Conservation (phyloP, 352 stramenopile genomes). For the Sclerospora graminicola region DNA sequence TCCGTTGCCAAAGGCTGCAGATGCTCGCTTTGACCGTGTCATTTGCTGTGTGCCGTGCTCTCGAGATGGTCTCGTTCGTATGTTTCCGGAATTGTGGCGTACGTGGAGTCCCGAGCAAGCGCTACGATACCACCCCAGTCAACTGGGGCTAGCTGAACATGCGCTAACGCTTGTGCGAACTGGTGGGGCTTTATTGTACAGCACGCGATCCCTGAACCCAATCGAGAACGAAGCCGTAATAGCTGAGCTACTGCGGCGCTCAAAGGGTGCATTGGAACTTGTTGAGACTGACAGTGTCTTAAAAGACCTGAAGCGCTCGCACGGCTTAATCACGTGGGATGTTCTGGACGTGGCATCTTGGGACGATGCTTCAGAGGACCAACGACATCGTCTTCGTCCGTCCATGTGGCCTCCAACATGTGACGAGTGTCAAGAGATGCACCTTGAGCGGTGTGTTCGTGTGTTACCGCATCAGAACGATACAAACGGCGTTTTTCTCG, state of each 20-base stretch:
- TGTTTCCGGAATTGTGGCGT: conserved; percentile 72
- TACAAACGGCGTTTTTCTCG: conserved; percentile 97
- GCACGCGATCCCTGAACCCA: conserved; percentile 70
- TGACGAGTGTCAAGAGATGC: conserved; percentile 37
- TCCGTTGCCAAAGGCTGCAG: conserved; percentile 23
- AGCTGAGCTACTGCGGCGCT: conserved; percentile 49
- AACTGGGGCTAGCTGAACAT: conserved; percentile 76
- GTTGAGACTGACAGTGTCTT: conserved; percentile 34
- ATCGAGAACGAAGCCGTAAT: conserved; percentile 82
- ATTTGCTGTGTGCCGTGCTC: conserved; percentile 71
- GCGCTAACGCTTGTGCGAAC: conserved; percentile 37
- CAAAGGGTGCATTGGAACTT: conserved; percentile 49
- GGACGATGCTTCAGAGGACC: conserved; percentile 37
- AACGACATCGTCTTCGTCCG: conserved; percentile 42
- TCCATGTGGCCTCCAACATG: conserved; percentile 79
- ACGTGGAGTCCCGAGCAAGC: conserved; percentile 51
- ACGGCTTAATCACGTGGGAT: conserved; percentile 40
- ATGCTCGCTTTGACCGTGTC: conserved; percentile 57
- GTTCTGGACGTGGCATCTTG: conserved; percentile 52
- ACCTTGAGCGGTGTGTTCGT: conserved; percentile 89
- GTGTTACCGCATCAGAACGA: conserved; percentile 97
- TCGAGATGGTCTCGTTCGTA: conserved; percentile 68
- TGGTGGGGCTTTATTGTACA: conserved; percentile 56
- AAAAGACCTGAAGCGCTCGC: conserved; percentile 26
- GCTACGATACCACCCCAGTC: conserved; percentile 41